Evolutionary conservation across 352 stramenopile species (phyloP).

Genomic region (Globisporangium acanthophoron): DNA sequence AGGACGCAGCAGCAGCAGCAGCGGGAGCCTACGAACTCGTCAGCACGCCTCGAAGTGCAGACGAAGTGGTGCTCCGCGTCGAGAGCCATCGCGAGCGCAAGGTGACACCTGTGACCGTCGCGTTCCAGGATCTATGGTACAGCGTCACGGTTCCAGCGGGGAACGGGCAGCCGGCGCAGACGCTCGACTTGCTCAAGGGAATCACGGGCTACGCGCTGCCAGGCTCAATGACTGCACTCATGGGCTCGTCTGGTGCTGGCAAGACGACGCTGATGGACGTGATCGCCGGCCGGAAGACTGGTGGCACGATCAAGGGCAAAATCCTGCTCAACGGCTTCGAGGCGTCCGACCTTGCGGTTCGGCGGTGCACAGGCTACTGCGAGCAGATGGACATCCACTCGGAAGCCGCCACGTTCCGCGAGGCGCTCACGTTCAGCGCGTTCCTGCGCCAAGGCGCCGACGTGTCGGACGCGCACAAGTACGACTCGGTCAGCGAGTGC

Average conservation of each 20-base stretch:
- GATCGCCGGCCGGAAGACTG: conserved; percentile 87
- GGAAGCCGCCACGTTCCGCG: conserved; percentile 85
- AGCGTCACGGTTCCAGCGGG: conserved; percentile 35
- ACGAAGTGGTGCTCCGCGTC: conserved; percentile 26
- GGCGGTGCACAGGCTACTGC: conserved; percentile 59
- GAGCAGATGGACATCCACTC: conserved; percentile 91
- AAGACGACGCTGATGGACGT: conserved; percentile 96
- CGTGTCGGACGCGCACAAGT: conserved; percentile 36
- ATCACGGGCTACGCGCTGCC: conserved; percentile 52
- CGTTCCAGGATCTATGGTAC: conserved; percentile 61
- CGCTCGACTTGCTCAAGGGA: conserved; percentile 44
- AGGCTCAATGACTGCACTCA: conserved; percentile 61
- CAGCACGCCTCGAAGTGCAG: conserved; percentile 14
- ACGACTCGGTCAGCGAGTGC: conserved; percentile 50
- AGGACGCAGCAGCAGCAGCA: background rate
- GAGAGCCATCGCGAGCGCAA: conserved; percentile 15
- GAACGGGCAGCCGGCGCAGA: conserved; percentile 21
- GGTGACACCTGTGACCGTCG: conserved; percentile 38
- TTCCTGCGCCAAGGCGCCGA: conserved; percentile 63
- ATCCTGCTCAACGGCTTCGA: conserved; percentile 59
- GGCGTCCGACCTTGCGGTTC: conserved; percentile 46
- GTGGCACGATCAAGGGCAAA: conserved; percentile 63
- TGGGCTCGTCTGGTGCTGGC: conserved; percentile 72
- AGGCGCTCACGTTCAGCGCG: conserved; percentile 91
- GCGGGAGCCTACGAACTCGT: conserved; percentile 21